Conservation (phyloP, 495 filamentous ascomycete genomes). For the Hypoxylon crocopeplum region DNA sequence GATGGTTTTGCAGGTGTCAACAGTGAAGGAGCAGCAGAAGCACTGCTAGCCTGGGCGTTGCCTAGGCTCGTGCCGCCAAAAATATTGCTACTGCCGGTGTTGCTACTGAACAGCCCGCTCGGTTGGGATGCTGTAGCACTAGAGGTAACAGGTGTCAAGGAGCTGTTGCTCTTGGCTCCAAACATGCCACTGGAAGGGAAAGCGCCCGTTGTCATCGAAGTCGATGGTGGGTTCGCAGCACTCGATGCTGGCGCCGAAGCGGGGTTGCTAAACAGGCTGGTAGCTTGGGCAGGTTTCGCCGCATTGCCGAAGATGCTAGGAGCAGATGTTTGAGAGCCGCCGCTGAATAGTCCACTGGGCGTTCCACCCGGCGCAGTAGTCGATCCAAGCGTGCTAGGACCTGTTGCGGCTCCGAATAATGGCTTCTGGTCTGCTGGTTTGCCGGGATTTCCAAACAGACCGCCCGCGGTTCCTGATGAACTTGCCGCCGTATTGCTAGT, state of each 20-base stretch:
- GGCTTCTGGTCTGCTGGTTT: slow-evolving; percentile 40
- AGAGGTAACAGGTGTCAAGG: slow-evolving; percentile 12
- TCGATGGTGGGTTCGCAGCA: slow-evolving; percentile 47
- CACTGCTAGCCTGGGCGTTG: slow-evolving; percentile 44
- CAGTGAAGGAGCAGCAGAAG: slow-evolving; percentile 13
- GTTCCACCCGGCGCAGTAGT: slow-evolving; percentile 42
- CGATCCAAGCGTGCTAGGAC: slow-evolving; percentile 35
- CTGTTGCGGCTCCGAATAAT: slow-evolving; percentile 42
- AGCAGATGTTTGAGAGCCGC: slow-evolving; percentile 22
- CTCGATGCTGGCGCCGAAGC: slow-evolving; percentile 38
- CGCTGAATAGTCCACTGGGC: slow-evolving; percentile 47
- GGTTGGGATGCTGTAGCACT: slow-evolving; percentile 41
- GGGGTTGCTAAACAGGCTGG: slow-evolving; percentile 31
- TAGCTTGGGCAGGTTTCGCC: slow-evolving; percentile 38
- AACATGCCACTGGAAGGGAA: slow-evolving; percentile 28
- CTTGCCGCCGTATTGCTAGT: slow-evolving; percentile 9
- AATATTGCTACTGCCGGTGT: slow-evolving; percentile 24
- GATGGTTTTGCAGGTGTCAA: slow-evolving; percentile 45
- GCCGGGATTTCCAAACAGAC: slow-evolving; percentile 58
- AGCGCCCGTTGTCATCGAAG: slow-evolving; percentile 43
- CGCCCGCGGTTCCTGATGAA: slow-evolving; percentile 41
- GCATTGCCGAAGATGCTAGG: slow-evolving; percentile 34
- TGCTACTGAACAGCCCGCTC: slow-evolving; percentile 51
- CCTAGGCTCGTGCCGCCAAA: slow-evolving; percentile 52
- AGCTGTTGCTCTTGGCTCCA: slow-evolving; percentile 21